Percentiles rank a stretch among this genome's conserved stretches.
Conservation (phyloP, 2,329 filamentous ascomycete genomes). For the Epichloe amarillans region DNA sequence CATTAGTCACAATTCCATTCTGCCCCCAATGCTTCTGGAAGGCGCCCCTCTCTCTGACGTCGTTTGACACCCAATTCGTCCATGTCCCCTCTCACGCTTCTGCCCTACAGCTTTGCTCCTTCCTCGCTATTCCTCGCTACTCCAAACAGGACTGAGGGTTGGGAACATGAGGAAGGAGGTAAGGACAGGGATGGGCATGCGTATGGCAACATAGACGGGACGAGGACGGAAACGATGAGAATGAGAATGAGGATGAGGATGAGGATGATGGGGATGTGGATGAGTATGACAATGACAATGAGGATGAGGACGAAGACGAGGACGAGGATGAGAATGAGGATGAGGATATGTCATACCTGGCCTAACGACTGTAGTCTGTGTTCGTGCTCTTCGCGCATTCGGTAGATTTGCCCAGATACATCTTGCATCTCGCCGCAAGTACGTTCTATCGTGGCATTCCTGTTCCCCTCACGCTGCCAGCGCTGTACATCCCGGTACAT, state of each 20-base stretch:
- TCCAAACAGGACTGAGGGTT: neutral
- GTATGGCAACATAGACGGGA: too few species aligned
- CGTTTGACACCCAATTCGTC: neutral
- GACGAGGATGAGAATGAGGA: neutral
- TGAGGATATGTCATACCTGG: conserved; percentile 13
- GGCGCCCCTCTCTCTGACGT: neutral
- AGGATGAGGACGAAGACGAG: neutral
- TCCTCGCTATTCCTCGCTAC: conserved; percentile 5
- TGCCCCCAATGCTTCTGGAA: conserved; percentile 7
- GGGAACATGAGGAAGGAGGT: neutral
- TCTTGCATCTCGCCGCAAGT: conserved; percentile 56
- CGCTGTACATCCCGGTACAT: conserved; percentile 62
- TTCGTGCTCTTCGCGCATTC: conserved; percentile 29
- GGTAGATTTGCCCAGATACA: conserved; percentile 45
- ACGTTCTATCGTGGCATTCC: conserved; percentile 57
- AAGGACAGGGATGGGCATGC: neutral
- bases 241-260: too few species aligned
- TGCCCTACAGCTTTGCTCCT: conserved; percentile 3
- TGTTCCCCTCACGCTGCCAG: conserved; percentile 66
- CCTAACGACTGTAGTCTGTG: conserved; percentile 21
- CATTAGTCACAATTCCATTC: conserved; percentile 9
- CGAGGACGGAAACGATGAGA: too few species aligned
- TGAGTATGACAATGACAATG: neutral
- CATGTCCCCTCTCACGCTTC: neutral
- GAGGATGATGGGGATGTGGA: neutral